Conservation (phyloP, 345 rosid species). For the Linum usitatissimum region DNA sequence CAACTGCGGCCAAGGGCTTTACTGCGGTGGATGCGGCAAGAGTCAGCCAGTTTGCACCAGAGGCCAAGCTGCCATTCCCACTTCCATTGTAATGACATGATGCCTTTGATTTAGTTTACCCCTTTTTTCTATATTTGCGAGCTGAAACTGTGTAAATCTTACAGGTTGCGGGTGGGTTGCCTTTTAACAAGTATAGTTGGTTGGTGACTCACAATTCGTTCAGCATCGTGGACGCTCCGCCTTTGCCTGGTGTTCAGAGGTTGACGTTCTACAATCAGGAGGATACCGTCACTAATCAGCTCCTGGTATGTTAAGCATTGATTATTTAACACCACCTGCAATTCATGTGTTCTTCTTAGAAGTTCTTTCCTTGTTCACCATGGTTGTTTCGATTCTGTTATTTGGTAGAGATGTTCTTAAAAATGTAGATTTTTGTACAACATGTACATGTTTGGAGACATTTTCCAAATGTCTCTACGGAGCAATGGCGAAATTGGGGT, state of each 20-base stretch:
- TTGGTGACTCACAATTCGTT: conserved; percentile 87
- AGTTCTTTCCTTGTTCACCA: no score
- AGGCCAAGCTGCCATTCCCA: conserved; percentile 73
- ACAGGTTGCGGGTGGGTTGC: conserved; percentile 57
- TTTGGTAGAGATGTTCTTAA: no score
- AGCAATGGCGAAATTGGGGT: no score
- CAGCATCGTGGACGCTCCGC: conserved; percentile 76
- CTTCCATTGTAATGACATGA: conserved; percentile 44
- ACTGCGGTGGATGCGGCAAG: conserved; percentile 76
- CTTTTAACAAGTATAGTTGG: conserved; percentile 94
- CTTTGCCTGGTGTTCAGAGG: conserved; percentile 74
- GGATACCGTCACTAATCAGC: conserved; percentile 77
- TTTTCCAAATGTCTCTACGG: no score
- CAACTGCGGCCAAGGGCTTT: conserved; percentile 69
- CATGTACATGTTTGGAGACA: no score
- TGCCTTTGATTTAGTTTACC: background rate
- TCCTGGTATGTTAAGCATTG: conserved; percentile 44
- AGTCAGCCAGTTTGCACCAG: conserved; percentile 70
- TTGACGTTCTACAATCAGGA: conserved; percentile 89
- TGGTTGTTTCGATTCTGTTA: no score
- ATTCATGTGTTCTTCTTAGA: no score
- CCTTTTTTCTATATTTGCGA: conserved; percentile 3
- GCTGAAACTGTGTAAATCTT: conserved; percentile 4
- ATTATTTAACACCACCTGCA: no score
- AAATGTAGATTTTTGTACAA: no score